phyloP scores from a whole-genome alignment of 164 flowering plant genomes.

The Hamamelis virginiana region DNA sequence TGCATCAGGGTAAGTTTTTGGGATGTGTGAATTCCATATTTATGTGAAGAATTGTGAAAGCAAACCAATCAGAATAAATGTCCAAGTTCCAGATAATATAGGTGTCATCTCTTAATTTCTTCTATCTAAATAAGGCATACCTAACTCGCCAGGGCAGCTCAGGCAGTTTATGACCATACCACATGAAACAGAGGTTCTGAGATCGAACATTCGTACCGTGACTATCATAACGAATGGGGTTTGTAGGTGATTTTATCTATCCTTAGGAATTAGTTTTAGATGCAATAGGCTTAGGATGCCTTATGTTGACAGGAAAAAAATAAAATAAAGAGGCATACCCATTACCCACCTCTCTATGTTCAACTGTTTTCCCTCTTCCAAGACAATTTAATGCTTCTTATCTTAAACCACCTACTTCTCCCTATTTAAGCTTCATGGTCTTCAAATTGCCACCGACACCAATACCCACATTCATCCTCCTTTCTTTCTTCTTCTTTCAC shows the following conservation, averaged over 20 bases:
- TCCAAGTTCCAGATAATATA: not conserved
- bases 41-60: not conserved
- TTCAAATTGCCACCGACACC: not conserved
- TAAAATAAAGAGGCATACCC: no score
- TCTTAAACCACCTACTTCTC: not conserved
- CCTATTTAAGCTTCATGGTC: not conserved
- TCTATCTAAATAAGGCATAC: no score
- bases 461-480: not conserved
- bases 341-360: not conserved
- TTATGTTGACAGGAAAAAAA: no score
- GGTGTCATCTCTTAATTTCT: not conserved
- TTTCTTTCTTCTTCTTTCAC: not conserved
- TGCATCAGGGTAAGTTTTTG: not conserved
- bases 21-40: not conserved
- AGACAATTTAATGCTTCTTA: slow-evolving; percentile 1
- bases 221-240: no score
- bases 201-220: no score
- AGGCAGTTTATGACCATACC: no score
- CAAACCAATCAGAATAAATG: not conserved
- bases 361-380: not conserved
- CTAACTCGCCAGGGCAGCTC: no score
- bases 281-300: no score
- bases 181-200: no score
- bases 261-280: no score
- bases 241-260: no score